Evolutionary conservation across 2,329 filamentous ascomycete genomes (phyloP), one percentile per base, ranked within the genome.

Genomic region (Emergomyces africanus): DNA sequence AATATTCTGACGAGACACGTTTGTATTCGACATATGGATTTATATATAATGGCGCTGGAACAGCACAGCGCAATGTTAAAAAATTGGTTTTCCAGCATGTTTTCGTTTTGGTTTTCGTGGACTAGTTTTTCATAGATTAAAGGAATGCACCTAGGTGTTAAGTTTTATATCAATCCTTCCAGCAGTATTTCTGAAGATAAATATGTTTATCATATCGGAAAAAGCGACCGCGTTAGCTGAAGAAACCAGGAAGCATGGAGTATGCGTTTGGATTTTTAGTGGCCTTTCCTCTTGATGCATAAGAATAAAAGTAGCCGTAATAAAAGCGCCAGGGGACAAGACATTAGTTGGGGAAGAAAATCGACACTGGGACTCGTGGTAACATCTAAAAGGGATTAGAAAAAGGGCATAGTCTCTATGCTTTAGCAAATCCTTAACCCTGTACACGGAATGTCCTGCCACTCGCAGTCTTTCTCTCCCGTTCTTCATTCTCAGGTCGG

Each of bases 381-480:
- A 55, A 33, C 23, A 10, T 37, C 33, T 37, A 25, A 41, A 25
- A 23, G 14, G 37, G 35, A 33, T 30, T n/a, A 23, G 9, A 20
- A 42, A 55, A 55, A n/a, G 39, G 25, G 15, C 53, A 44, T 25
- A 20, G 35, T 33, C 25, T 5, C 33, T 9, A 25, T 55, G 33
- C 20, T 20, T n/a, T 35, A 18, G 18, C 12, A 15, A 20, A 3
- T 33, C 46, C 46, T 58, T 72, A 77, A 61, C 69, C 78, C 66
- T 85, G 83, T 25, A 85, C 82, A 66, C 81, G 80, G 83, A 99
- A 99, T 49, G 91, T 95, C 68, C 94, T 84, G 64, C 94, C 94
- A 72, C 90, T 97, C 53, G 95, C 94, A 60, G 94, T 99, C 84
- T 99, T 99, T 70, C 89, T 86, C 77, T 99, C 95, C 78, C 92